Base-by-base conservation (phyloP, 192 early-diverging fungal species). In the Linnemannia hyalina region DNA sequence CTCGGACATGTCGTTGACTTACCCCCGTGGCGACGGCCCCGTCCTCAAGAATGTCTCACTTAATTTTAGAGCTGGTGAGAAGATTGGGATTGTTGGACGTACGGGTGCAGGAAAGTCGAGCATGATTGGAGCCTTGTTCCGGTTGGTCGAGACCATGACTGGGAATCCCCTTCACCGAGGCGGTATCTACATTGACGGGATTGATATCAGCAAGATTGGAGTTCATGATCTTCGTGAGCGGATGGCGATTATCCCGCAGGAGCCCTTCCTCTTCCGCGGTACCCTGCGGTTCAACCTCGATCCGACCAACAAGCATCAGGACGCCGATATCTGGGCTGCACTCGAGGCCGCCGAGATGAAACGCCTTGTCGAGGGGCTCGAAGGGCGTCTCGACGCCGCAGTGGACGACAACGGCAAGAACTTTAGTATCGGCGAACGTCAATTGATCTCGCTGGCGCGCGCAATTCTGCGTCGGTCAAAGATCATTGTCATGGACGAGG, bases 361-460 rank as follows among this genome's bases (percentile, higher is more conserved):
- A 82, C 88, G 88, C 6, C 83, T 91, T 68, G 83, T 97, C 40
- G 85, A 90, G 29, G 55, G 84, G 49, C 81, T 95, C 54, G 93
- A 93, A 16, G 93, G 90, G 52, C 90, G 93, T 55, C 88, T 97
- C 41, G 95, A 98, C 44, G 89, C 90, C 23, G 74, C 82, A 35
- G 93, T 99, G 3, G 80, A 91, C 10, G 95, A 96, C 73, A 90
- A 93, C 72, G 97, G 97, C n/a, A 87, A 92, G 42, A 97, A 98
- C 89, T 95, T 97, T 78, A 96, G 93, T 60, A 92, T 93, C 35
- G 96, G 96, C 16, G 94, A 97, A 83, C 82, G 93, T 23, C 96
- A 96, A 85, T 80, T 95, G 73, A 77, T 95, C 7, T 92, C 90
- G 10, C 83, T 96, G 65, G 94, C 95, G 0, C 91, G 95, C 20